Evolutionary conservation across 2,329 filamentous ascomycete genomes (phyloP).

Genomic region (Aspergillus aculeatus): DNA sequence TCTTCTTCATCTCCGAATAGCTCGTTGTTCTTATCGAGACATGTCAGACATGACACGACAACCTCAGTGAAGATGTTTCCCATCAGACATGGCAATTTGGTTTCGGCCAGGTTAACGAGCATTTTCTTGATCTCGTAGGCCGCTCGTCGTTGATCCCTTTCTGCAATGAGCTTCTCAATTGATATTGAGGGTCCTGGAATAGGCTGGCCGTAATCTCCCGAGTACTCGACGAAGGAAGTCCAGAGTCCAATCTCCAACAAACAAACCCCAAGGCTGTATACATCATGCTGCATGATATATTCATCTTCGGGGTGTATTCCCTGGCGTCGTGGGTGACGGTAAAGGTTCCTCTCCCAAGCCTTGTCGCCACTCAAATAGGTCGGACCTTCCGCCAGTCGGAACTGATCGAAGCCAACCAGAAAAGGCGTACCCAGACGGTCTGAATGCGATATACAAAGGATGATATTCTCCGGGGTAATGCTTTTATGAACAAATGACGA

Average conservation of each 20-base stretch:
- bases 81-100: too few relatives aligned
- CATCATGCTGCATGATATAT: constrained; percentile 56
- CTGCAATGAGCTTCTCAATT: too few relatives aligned
- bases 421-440: constrained; percentile 22
- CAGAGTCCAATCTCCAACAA: constrained; percentile 53
- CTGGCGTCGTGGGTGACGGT: constrained; percentile 52
- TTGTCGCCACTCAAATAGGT: constrained; percentile 39
- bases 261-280: constrained; percentile 57
- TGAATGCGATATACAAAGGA: constrained; percentile 8
- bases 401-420: constrained; percentile 48
- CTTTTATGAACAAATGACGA: constrained; percentile 49
- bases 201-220: too few relatives aligned
- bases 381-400: constrained; percentile 35
- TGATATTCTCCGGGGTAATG: constrained; percentile 42
- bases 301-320: constrained; percentile 38
- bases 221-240: neutral
- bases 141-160: too few relatives aligned
- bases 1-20: too few relatives aligned
- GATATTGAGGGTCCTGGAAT: too few relatives aligned
- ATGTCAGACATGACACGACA: too few relatives aligned
- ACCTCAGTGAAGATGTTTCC: too few relatives aligned
- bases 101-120: too few relatives aligned
- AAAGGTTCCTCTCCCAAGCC: constrained; percentile 48
- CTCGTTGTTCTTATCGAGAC: too few relatives aligned
- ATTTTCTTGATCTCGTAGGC: too few relatives aligned